Percentiles rank a stretch among this genome's conserved stretches.
Conservation (phyloP, 345 rosid species). For the Corymbia maculata region DNA sequence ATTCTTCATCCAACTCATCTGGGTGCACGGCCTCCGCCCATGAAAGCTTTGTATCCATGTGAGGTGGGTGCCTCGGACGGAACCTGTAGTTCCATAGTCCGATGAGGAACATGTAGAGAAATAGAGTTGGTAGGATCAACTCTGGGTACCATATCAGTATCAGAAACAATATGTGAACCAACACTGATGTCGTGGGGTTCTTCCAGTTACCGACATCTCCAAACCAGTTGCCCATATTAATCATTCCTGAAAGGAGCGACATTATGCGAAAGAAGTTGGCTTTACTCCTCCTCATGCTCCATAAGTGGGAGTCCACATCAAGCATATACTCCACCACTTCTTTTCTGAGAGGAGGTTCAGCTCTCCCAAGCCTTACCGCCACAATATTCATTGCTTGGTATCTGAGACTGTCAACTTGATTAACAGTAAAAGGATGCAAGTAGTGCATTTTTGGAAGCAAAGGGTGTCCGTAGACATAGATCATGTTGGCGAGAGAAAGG, state of each 20-base stretch:
- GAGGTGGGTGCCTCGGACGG: constrained; percentile 60
- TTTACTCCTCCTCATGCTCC: constrained; percentile 96
- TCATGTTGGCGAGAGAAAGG: constrained; percentile 55
- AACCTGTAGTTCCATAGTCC: constrained; percentile 74
- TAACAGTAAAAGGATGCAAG: constrained; percentile 66
- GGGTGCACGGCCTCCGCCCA: constrained; percentile 70
- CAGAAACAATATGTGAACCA: constrained; percentile 54
- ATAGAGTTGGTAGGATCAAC: constrained; percentile 57
- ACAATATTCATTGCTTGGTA: constrained; percentile 84
- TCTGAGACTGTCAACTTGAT: constrained; percentile 61
- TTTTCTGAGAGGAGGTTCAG: constrained; percentile 79
- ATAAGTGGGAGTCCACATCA: constrained; percentile 76
- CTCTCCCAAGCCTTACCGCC: constrained; percentile 59
- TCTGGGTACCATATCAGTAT: constrained; percentile 72
- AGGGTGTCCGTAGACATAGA: constrained; percentile 52
- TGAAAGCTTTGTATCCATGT: constrained; percentile 70
- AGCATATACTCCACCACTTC: constrained; percentile 86
- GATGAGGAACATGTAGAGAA: constrained; percentile 65
- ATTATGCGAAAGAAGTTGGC: constrained; percentile 78
- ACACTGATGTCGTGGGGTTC: constrained; percentile 53
- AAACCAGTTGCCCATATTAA: constrained; percentile 43
- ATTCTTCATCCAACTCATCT: constrained; percentile 82
- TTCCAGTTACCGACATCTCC: constrained; percentile 62
- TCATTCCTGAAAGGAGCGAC: constrained; percentile 45
- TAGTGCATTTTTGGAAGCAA: constrained; percentile 90